A percentile compares a stretch with the other conserved stretches of the same genome.
Conservation (phyloP, 257 asterid species). For the Solanum habrochaites region DNA sequence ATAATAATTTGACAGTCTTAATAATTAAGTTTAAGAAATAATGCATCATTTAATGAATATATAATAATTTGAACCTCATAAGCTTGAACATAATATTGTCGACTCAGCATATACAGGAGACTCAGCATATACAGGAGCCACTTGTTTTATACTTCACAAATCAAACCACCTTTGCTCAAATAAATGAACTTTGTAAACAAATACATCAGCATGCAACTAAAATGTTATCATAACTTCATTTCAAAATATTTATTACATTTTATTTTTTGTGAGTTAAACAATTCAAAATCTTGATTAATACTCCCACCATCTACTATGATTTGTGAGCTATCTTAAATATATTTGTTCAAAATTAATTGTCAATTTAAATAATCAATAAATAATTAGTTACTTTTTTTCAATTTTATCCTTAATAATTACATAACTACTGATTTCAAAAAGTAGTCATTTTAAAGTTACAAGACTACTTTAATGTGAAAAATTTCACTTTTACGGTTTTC, state of each 20-base stretch:
- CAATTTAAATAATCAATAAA: too few species aligned
- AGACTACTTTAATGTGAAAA: too few species aligned
- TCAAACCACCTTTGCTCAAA: background rate
- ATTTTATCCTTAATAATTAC: too few species aligned
- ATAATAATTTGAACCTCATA: background rate
- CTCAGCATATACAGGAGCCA: background rate
- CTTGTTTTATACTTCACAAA: background rate
- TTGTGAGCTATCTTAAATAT: too few species aligned
- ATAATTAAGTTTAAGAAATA: background rate
- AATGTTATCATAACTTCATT: background rate
- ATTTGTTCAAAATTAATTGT: too few species aligned
- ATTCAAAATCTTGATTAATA: background rate
- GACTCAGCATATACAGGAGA: background rate
- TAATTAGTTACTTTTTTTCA: too few species aligned
- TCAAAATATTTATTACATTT: background rate
- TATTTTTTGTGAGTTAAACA: background rate
- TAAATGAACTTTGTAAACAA: background rate
- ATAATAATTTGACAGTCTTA: background rate
- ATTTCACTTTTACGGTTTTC: too few species aligned
- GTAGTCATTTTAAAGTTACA: too few species aligned
- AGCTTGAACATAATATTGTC: background rate
- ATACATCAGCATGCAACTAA: background rate
- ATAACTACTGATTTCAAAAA: too few species aligned
- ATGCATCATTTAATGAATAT: background rate
- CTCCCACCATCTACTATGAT: too few species aligned